Conservation (phyloP, 495 filamentous ascomycete species). For the Lophiotrema nucula region DNA sequence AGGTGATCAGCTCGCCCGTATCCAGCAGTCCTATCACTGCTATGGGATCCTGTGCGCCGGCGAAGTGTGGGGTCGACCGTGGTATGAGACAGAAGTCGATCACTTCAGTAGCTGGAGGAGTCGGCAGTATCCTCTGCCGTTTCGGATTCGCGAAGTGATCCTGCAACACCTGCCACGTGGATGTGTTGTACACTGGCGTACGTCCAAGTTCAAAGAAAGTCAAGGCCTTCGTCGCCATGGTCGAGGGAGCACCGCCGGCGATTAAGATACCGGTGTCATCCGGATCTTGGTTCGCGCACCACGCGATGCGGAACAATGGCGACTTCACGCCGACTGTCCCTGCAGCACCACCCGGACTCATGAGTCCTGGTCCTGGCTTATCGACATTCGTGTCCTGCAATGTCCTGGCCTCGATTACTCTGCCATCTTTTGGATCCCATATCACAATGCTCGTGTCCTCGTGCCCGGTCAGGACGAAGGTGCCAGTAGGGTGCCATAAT, state of each 20-base stretch:
- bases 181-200: slow-evolving; percentile 87
- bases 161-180: slow-evolving; percentile 76
- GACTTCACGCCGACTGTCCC: slow-evolving; percentile 58
- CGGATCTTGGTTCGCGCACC: slow-evolving; percentile 89
- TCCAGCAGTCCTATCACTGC: slow-evolving; percentile 74
- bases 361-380: slow-evolving; percentile 52
- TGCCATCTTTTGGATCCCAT: slow-evolving; percentile 92
- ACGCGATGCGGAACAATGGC: slow-evolving; percentile 73
- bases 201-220: slow-evolving; percentile 85
- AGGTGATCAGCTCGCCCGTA: slow-evolving; percentile 81
- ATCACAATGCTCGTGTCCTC: slow-evolving; percentile 88
- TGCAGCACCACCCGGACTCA: slow-evolving; percentile 42
- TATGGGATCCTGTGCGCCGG: slow-evolving; percentile 84
- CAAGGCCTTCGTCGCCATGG: slow-evolving; percentile 66
- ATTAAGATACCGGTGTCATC: slow-evolving; percentile 90
- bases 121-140: slow-evolving; percentile 65
- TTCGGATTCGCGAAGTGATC: slow-evolving; percentile 74
- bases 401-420: slow-evolving; percentile 78
- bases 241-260: slow-evolving; percentile 70
- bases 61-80: slow-evolving; percentile 76
- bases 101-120: slow-evolving; percentile 74
- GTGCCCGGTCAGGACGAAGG: slow-evolving; percentile 81
- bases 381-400: slow-evolving; percentile 71
- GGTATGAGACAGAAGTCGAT: slow-evolving; percentile 83
- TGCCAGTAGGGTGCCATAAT: slow-evolving; percentile 92